Base-by-base conservation (phyloP, 2,329 filamentous ascomycete species). In the Cladophialophora carrionii region DNA sequence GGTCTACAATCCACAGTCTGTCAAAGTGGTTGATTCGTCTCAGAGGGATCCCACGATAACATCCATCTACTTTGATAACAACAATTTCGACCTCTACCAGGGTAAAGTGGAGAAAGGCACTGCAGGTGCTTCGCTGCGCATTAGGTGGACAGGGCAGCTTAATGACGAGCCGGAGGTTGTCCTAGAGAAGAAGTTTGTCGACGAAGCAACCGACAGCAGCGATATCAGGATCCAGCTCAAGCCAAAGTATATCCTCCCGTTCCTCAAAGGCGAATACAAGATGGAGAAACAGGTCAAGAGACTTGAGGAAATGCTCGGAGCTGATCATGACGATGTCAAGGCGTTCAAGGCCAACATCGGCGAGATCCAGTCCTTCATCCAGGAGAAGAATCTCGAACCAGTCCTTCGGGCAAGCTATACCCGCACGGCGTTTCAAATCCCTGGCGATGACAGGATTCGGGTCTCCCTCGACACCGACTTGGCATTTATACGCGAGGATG, bases 361-460 rank as follows among this genome's bases (percentile, higher is more conserved):
- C 54, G 86, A 88, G 66, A 90, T 98, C 48, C 92, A 96, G 75
- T 81, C 83, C 0, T 94, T 96, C 72, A 87, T 97, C 75, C 85
- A 87, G 73, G 84, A 90, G 55, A 87, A 91, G 73, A 85, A 90
- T 62, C 82, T 99, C 17, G 87, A 94, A 75, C 95, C 95, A 4
- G 85, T 96, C 34, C 78, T 99, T 60, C 88, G 95, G 57, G 95
- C 95, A 68, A 96, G 96, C 78, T 98, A 98, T 76, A 90, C 88
- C 46, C 90, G 95, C 68, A 96, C 92, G 0, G 95, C 95, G 0
- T 99, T 98, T 81, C 95, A 99, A 78, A 96, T 96, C 71, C 95
- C 95, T 5, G 87, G 91, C 14, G 93, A 99, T 75, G 88, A 96
- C 76, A 89, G 91, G 22, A 88, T 99, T 54, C 88, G 95, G 61